Evolutionary conservation across 805 yeast species (phyloP).

Genomic region (Hyphopichia homilentoma): DNA sequence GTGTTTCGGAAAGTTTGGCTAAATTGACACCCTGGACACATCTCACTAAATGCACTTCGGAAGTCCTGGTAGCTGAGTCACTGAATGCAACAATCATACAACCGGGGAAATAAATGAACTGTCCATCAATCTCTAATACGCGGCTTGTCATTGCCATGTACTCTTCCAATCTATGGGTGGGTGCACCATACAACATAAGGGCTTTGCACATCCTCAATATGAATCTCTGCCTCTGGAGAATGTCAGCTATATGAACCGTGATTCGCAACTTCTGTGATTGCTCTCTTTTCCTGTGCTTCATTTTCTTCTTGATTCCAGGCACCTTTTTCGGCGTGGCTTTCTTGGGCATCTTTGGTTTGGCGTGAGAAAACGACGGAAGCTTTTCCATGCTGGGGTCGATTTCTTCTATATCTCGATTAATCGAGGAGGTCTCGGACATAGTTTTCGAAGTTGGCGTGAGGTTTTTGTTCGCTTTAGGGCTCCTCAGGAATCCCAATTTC

Average conservation of each 20-base stretch:
- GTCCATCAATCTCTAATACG: conserved; percentile 90
- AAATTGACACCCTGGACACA: conserved; percentile 84
- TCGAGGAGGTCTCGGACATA: conserved; percentile 7
- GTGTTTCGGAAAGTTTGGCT: conserved; percentile 76
- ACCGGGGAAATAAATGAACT: conserved; percentile 89
- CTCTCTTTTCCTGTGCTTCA: conserved; percentile 29
- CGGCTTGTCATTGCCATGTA: conserved; percentile 89
- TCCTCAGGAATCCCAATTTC: conserved; percentile 24
- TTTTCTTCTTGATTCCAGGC: conserved; percentile 31
- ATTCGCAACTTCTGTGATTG: conserved; percentile 59
- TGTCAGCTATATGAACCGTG: conserved; percentile 89
- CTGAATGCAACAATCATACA: conserved; percentile 94
- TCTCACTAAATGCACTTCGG: conserved; percentile 87
- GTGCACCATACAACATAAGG: conserved; percentile 92
- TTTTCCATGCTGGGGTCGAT: conserved; percentile 2
- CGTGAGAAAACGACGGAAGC: conserved; percentile 42
- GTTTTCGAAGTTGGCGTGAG: background rate
- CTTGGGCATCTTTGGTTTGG: conserved; percentile 36
- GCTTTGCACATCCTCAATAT: conserved; percentile 83
- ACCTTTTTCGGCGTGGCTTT: conserved; percentile 19
- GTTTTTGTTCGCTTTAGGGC: conserved; percentile 8
- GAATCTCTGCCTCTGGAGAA: conserved; percentile 82
- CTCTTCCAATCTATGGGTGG: conserved; percentile 92
- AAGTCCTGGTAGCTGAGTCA: conserved; percentile 89
- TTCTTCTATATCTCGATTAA: background rate